Conservation (phyloP, 176 grass and related monocot species). For the Carex kokanica region DNA sequence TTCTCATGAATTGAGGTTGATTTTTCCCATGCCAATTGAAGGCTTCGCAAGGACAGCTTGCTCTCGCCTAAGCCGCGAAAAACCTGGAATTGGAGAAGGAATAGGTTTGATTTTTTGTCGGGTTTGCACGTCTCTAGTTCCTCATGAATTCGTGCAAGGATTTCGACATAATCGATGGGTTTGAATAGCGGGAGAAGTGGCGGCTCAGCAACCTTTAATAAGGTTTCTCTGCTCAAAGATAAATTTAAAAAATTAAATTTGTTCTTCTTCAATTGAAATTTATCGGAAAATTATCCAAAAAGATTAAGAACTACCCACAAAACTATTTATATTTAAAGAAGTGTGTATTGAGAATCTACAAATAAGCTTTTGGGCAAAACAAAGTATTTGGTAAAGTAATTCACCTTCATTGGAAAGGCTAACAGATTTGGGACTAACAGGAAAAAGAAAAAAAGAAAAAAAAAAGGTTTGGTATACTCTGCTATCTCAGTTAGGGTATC, state of each 20-base stretch:
- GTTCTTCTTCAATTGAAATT: neutral
- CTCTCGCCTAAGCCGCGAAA: constrained; percentile 76
- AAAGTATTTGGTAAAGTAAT: constrained; percentile 2
- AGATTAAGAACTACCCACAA: neutral
- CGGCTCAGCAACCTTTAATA: constrained; percentile 82
- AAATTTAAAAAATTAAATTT: neutral
- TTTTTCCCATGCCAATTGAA: constrained; percentile 88
- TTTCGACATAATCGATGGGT: constrained; percentile 70
- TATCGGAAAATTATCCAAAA: neutral
- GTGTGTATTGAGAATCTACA: neutral
- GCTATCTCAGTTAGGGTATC: neutral
- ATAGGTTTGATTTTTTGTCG: constrained; percentile 54
- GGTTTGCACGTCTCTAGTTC: constrained; percentile 77
- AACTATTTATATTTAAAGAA: neutral
- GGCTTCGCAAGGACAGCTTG: constrained; percentile 73
- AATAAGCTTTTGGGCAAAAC: constrained; percentile 4
- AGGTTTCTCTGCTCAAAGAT: constrained; percentile 60
- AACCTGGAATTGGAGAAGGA: constrained; percentile 85
- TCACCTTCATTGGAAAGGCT: neutral
- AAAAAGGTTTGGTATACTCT: neutral
- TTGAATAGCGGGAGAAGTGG: constrained; percentile 63
- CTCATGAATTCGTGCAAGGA: constrained; percentile 88
- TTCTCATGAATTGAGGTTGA: constrained; percentile 84
- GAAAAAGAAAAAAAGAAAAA: neutral
- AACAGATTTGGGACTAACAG: neutral